phyloP scores from a whole-genome alignment of 768 basidiomycete genomes.

The Termitomyces sp. region DNA sequence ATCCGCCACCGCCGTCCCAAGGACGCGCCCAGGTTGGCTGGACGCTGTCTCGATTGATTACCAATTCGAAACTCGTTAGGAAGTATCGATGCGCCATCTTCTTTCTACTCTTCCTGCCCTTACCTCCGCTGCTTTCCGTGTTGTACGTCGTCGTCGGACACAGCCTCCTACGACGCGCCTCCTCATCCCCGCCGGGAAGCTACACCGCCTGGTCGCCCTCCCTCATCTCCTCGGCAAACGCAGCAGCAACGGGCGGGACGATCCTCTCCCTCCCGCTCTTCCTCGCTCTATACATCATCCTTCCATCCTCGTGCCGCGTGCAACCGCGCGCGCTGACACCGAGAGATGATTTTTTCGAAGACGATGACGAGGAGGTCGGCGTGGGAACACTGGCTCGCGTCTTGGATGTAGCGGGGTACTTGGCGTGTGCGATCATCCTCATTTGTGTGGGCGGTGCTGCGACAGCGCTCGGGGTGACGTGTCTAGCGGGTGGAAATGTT shows the following conservation, averaged over 20 bases:
- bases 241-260: conserved; percentile 27
- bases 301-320: conserved; percentile 11
- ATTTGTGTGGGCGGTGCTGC: background rate
- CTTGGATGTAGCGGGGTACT: background rate
- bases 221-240: conserved; percentile 23
- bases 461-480: background rate
- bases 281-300: conserved; percentile 23
- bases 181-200: background rate
- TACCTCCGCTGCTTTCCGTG: conserved; percentile 27
- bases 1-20: background rate
- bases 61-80: background rate
- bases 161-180: conserved; percentile 20
- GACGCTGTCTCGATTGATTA: background rate
- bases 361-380: background rate
- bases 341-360: background rate
- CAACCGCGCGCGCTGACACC: background rate
- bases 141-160: conserved; percentile 26
- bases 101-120: conserved; percentile 23
- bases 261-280: conserved; percentile 28
- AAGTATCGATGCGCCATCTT: conserved; percentile 13
- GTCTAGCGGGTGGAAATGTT: background rate
- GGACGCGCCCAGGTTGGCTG: background rate
- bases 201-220: conserved; percentile 14
- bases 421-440: background rate
- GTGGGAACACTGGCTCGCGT: background rate